Evolutionary conservation across 1,139 yeast species (phyloP), one percentile per base, ranked within the genome.

Genomic region (Candida dubliniensis): DNA sequence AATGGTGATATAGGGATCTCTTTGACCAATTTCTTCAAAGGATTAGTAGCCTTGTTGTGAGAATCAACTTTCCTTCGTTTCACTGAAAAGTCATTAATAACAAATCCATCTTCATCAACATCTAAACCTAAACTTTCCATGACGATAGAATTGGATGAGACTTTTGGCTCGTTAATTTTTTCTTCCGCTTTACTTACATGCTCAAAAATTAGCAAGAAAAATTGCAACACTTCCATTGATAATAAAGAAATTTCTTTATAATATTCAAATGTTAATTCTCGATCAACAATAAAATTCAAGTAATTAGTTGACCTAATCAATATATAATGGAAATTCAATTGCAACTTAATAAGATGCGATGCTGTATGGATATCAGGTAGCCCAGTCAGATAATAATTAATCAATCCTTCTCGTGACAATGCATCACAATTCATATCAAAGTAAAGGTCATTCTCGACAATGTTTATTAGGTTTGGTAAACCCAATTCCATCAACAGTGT

Each of bases 41-140:
- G 27, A 5, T 24, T 38, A 9, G 44, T 35, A 14, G 42, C 39
- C 31, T 40, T 53, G 35, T 45, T 46, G 35, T 45, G 49, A 9
- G 46, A 42, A 26, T 44, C 42, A 1, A 48, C 35, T 47, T 63
- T 61, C 45, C 74, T 59, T 47, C 76, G 55, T 49, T 72, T 73
- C 3, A 68, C 76, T 11, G 72, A 67, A 47, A 73, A 73, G 53
- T 73, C 78, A 50, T 74, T 74, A 11, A 74, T 72, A 2, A 74
- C 74, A 56, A 72, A 72, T 12, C 79, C 78, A 51, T 74, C 77
- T 41, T 73, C 77, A 49, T 73, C 78, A 10, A 66, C 67, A 51
- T 65, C 69, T 25, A 66, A 48, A 13, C 68, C 70, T 41, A 64
- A 58, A 47, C 66, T 63, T 44, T 60, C 66, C 58, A 66, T 57